Base-by-base conservation (phyloP, 495 filamentous ascomycete species). In the Xylona heveae region DNA sequence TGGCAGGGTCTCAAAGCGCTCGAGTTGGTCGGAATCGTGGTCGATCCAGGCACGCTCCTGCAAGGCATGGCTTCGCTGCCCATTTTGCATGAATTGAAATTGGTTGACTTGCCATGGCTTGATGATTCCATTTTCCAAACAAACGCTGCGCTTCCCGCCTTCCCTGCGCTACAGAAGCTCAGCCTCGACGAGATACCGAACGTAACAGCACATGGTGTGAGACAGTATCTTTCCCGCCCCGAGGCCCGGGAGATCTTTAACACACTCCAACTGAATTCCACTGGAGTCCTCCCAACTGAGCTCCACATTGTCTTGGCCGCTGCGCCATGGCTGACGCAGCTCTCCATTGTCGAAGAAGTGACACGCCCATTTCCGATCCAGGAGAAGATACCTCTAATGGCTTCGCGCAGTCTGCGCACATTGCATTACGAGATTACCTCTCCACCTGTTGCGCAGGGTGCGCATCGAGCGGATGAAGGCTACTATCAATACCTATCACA, bases 401-500 rank as follows among this genome's bases (percentile, higher is more conserved):
- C 58, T 13, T 88, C 78, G 7, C 51, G 47, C 19, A 71, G 69
- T 5, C 63, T 97, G 22, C 51, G 55, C 34, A 70, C 61, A 0
- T 49, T 97, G 2, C 71, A 82, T 38, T 95, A 71, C 47, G 88
- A 93, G 46, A 81, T 97, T 45, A 68, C 61, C 28, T 64, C 71
- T 12, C n/a, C n/a, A n/a, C n/a, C n/a, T n/a, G 64, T 62, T 2
- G 44, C 63, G 6, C 49, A 61, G 6, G 54, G 59, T 0, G 51
- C 59, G 14, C 47, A 48, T 10, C 58, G 55, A 36, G 62, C 64
- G 15, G 62, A 78, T 25, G 56, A 69, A 3, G 62, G 61, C 13
- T 90, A 92, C 57, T 92, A 97, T 48, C 57, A 60, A 27, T 92
- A 91, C 55, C 67, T 97, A n/a, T 65, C 82, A 15, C 62, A 63